phyloP scores from a whole-genome alignment of 495 filamentous ascomycete genomes.

The Aspergillus bridgeri region DNA sequence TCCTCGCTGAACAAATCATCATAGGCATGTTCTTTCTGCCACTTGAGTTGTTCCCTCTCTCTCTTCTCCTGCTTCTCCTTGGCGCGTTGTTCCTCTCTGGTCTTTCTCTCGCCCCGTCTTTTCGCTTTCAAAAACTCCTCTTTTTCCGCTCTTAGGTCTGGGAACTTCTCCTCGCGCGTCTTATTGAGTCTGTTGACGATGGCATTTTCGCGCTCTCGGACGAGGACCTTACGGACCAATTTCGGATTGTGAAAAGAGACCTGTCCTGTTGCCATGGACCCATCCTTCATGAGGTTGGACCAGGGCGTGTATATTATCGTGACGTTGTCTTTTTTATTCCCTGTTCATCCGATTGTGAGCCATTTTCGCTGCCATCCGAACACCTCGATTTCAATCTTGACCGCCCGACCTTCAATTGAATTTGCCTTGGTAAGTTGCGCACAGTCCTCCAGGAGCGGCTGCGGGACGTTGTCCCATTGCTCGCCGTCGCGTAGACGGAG shows the following conservation, averaged over 20 bases:
- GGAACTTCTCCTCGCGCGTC: conserved; percentile 81
- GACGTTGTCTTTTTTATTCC: conserved; percentile 98
- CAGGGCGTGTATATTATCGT: conserved; percentile 96
- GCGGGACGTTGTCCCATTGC: conserved; percentile 78
- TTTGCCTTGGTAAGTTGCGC: conserved; percentile 97
- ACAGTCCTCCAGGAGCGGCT: conserved; percentile 76
- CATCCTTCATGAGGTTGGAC: conserved; percentile 94
- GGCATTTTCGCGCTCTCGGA: conserved; percentile 72
- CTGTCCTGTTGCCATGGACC: conserved; percentile 93
- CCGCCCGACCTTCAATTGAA: conserved; percentile 79
- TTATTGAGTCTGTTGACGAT: conserved; percentile 97
- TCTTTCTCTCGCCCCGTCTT: conserved; percentile 64
- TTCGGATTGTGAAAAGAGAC: conserved; percentile 92
- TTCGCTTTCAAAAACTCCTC: conserved; percentile 68
- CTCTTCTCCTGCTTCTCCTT: conserved; percentile 74
- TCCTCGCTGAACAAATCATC: conserved; percentile 63
- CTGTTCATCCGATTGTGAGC: conserved; percentile 31
- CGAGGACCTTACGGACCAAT: conserved; percentile 74
- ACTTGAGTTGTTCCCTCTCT: conserved; percentile 83
- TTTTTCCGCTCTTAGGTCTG: conserved; percentile 75
- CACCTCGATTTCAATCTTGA: not conserved
- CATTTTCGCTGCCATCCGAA: not conserved
- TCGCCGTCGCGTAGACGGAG: conserved; percentile 77
- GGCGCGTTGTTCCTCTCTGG: conserved; percentile 67
- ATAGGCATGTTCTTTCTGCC: conserved; percentile 91